phyloP scores from a whole-genome alignment of 2,329 filamentous ascomycete genomes.

The Fusarium falciforme region DNA sequence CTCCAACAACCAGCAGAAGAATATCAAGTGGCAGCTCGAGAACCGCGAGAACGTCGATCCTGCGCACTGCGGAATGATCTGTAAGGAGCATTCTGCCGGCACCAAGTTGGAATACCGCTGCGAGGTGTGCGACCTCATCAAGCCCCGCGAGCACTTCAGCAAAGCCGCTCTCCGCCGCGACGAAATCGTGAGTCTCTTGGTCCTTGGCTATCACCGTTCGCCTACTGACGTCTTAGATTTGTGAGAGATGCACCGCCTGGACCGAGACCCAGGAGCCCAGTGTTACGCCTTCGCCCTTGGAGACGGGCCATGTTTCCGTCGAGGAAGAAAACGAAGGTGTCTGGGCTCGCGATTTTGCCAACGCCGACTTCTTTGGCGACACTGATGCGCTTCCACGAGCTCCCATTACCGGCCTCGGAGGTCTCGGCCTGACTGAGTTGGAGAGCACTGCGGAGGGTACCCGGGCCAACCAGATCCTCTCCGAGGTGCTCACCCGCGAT shows the following conservation, averaged over 20 bases:
- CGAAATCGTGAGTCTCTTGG: constrained; percentile 43
- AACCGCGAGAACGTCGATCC: constrained; percentile 35
- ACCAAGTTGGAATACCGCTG: constrained; percentile 45
- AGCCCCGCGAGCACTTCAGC: constrained; percentile 46
- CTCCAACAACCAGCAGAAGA: constrained; percentile 47
- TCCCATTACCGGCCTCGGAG: constrained; percentile 38
- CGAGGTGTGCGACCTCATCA: constrained; percentile 45
- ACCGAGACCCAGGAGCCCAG: constrained; percentile 49
- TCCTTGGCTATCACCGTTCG: background rate
- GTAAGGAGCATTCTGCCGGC: constrained; percentile 48
- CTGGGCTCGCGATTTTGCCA: constrained; percentile 25
- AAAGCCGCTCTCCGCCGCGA: constrained; percentile 43
- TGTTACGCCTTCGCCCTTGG: constrained; percentile 45
- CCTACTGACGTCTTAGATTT: constrained; percentile 44
- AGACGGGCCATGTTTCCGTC: constrained; percentile 48
- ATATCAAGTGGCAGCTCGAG: constrained; percentile 36
- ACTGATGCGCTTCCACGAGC: constrained; percentile 31
- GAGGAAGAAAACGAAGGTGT: constrained; percentile 42
- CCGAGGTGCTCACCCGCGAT: background rate
- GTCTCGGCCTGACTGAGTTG: constrained; percentile 34
- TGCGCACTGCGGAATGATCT: constrained; percentile 51
- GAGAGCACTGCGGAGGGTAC: background rate
- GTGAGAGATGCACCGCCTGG: constrained; percentile 52
- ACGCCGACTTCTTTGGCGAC: constrained; percentile 43
- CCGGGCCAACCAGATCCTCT: background rate